These are phyloP conservation scores for Adansonia digitata DNA, from an alignment of 345 rosid species.

Conservation along the genomic window DNA sequence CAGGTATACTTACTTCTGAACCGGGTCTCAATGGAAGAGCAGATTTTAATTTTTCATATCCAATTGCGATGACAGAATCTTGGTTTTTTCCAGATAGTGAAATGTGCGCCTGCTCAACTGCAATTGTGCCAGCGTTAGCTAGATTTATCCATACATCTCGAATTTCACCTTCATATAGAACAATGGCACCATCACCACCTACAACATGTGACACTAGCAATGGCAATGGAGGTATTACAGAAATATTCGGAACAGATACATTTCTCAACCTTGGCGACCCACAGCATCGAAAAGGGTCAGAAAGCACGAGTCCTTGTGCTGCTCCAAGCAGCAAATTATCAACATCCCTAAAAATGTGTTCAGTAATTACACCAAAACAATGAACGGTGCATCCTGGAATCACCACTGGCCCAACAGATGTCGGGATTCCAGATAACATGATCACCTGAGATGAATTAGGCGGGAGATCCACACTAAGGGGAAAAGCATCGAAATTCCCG, in stretches of 20 bases:
- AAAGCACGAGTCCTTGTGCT: constrained; percentile 94
- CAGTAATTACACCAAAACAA: constrained; percentile 94
- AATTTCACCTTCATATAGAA: constrained; percentile 94
- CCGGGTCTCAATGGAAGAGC: constrained; percentile 94
- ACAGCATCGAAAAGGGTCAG: constrained; percentile 93
- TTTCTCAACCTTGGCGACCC: constrained; percentile 82
- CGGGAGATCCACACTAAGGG: constrained; percentile 80
- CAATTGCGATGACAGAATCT: constrained; percentile 79
- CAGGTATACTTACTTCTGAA: constrained; percentile 73
- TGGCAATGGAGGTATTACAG: constrained; percentile 76
- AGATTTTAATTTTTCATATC: constrained; percentile 59
- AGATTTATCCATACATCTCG: constrained; percentile 76
- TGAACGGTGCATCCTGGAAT: constrained; percentile 92
- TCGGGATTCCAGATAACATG: constrained; percentile 87
- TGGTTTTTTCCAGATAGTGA: constrained; percentile 93
- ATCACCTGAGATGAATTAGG: constrained; percentile 97
- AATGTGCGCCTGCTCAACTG: constrained; percentile 88
- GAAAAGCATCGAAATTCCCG: constrained; percentile 89
- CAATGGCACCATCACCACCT: constrained; percentile 89
- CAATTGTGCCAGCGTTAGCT: constrained; percentile 92
- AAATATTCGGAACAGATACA: constrained; percentile 70
- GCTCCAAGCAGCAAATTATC: constrained; percentile 97
- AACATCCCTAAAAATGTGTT: constrained; percentile 87
- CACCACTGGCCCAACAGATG: constrained; percentile 68
- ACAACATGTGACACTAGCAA: constrained; percentile 73